Percentiles rank a stretch among this genome's conserved stretches.
phyloP scores from a whole-genome alignment of 2,329 filamentous ascomycete species.

The Chaetomiaceae sp. region DNA sequence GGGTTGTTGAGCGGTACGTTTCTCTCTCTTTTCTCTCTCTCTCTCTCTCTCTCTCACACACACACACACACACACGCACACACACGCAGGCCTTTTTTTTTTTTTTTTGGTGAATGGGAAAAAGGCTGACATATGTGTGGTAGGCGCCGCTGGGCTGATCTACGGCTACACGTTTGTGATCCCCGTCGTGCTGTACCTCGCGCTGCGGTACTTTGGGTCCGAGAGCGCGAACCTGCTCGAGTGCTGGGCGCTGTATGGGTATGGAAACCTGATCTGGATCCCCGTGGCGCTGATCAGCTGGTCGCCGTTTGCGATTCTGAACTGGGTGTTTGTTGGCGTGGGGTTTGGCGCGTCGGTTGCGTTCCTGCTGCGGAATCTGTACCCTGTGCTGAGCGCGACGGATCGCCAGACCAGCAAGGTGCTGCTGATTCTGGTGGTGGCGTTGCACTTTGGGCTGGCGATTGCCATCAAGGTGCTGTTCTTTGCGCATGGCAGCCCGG shows the following conservation, averaged over 20 bases:
- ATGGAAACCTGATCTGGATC: slow-evolving; percentile 96
- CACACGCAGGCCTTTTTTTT: too few relatives aligned
- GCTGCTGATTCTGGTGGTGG: slow-evolving; percentile 76
- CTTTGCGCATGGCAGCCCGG: slow-evolving; percentile 75
- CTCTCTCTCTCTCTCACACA: not conserved
- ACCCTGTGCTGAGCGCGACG: slow-evolving; percentile 86
- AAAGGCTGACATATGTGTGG: too few relatives aligned
- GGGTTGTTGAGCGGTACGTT: slow-evolving; percentile 71
- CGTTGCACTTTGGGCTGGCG: slow-evolving; percentile 81
- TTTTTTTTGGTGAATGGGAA: too few relatives aligned
- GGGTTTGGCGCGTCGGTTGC: slow-evolving; percentile 78
- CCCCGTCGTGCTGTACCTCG: slow-evolving; percentile 78
- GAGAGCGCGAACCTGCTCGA: slow-evolving; percentile 90
- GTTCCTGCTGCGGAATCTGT: slow-evolving; percentile 81
- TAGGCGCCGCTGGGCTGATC: slow-evolving; percentile 80
- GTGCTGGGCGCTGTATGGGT: slow-evolving; percentile 93
- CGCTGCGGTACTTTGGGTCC: slow-evolving; percentile 91
- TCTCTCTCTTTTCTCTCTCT: slow-evolving; percentile 1
- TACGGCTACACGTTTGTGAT: slow-evolving; percentile 93
- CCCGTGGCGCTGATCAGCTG: slow-evolving; percentile 88
- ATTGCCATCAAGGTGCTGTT: slow-evolving; percentile 96
- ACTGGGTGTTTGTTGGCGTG: slow-evolving; percentile 88
- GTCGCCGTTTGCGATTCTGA: slow-evolving; percentile 79
- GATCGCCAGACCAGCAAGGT: slow-evolving; percentile 89
- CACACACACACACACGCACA: too few relatives aligned